These are phyloP conservation scores for Podila minutissima DNA, from an alignment of 192 early-diverging fungal genomes.

Conservation along the genomic window DNA sequence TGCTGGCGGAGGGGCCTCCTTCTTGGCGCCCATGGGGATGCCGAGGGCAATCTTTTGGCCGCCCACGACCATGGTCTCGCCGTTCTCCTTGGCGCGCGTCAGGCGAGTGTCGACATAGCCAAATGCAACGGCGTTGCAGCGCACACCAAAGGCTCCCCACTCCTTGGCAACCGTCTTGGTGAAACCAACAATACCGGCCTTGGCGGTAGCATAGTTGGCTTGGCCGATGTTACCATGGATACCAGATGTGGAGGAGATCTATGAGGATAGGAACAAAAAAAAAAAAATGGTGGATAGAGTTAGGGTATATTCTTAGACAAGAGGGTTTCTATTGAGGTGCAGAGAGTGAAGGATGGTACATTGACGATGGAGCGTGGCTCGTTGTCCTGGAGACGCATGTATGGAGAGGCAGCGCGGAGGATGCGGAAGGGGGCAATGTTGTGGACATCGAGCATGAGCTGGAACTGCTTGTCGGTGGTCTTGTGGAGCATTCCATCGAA, in stretches of 20 bases:
- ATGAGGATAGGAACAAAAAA: neutral
- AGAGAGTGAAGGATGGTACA: conserved; percentile 7
- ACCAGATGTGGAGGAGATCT: conserved; percentile 73
- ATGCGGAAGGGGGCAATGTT: conserved; percentile 73
- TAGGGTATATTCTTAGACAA: neutral
- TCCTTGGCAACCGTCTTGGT: conserved; percentile 92
- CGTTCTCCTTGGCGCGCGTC: conserved; percentile 71
- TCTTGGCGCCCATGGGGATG: conserved; percentile 60
- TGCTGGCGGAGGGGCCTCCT: conserved; percentile 42
- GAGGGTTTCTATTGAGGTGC: too few species aligned
- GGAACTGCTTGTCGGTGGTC: conserved; percentile 95
- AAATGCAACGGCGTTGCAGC: conserved; percentile 71
- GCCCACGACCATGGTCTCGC: conserved; percentile 64
- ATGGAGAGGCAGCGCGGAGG: conserved; percentile 63
- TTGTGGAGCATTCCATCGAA: conserved; percentile 93
- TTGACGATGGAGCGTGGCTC: conserved; percentile 67
- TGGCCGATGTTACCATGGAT: conserved; percentile 93
- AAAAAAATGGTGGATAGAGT: neutral
- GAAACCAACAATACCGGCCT: conserved; percentile 91
- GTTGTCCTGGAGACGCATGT: conserved; percentile 67
- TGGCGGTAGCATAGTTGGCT: conserved; percentile 95
- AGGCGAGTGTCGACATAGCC: conserved; percentile 73
- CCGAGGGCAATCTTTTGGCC: conserved; percentile 71
- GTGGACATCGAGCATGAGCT: conserved; percentile 80
- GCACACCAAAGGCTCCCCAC: conserved; percentile 72